Conservation (phyloP, 2,329 filamentous ascomycete species). For the Neonectria ditissima region DNA sequence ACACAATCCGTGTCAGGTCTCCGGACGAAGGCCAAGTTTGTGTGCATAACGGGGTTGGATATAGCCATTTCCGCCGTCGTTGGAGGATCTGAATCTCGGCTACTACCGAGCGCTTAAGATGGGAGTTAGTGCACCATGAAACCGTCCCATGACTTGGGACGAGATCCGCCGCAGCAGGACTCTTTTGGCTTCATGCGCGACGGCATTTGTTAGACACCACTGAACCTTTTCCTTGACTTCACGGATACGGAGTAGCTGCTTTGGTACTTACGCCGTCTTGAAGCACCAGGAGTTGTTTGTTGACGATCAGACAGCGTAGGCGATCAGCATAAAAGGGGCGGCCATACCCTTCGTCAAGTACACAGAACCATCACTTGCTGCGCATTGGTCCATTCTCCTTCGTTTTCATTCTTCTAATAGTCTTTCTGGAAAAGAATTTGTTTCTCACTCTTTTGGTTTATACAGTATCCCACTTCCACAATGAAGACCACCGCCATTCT, state of each 20-base stretch:
- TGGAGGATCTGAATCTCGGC: conserved; percentile 2
- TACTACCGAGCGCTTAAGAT: conserved; percentile 9
- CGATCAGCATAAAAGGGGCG: conserved; percentile 1
- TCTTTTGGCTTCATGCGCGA: conserved; percentile 29
- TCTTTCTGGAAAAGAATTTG: neutral
- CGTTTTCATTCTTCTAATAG: neutral
- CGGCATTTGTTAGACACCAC: conserved; percentile 25
- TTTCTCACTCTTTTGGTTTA: neutral
- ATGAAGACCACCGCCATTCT: conserved; percentile 39
- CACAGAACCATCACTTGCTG: neutral
- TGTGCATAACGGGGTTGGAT: neutral
- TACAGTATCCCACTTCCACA: neutral
- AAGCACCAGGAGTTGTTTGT: conserved; percentile 4
- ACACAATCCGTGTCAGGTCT: conserved; percentile 17
- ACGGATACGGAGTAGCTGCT: neutral
- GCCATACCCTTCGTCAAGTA: neutral
- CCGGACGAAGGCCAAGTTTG: conserved; percentile 19
- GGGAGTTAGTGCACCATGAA: conserved; percentile 14
- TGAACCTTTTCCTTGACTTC: conserved; percentile 2
- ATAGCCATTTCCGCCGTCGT: conserved; percentile 1
- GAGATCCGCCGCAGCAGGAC: conserved; percentile 31
- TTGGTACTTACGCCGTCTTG: conserved; percentile 1
- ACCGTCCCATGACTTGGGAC: conserved; percentile 29
- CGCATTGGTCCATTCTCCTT: neutral
- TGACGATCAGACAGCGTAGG: neutral